Evolutionary conservation across 441 rosid species (phyloP).

Genomic region (Biscutella laevigata): DNA sequence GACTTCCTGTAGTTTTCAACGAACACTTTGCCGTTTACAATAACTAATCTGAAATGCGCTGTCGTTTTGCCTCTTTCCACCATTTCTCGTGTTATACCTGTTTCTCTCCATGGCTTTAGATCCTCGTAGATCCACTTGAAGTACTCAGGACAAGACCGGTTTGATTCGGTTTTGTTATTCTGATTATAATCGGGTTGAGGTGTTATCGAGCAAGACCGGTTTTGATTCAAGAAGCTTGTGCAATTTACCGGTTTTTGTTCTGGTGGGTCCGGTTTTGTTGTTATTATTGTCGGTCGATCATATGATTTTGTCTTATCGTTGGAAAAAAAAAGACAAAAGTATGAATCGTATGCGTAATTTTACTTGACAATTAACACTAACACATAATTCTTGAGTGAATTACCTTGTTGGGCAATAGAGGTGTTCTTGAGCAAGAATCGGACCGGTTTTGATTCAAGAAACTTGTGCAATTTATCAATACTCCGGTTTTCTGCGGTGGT

Average conservation of each 20-base stretch:
- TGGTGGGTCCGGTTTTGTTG: constrained; percentile 21
- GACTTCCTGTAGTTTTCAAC: constrained; percentile 45
- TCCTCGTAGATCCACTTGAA: constrained; percentile 86
- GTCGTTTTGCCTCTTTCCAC: constrained; percentile 42
- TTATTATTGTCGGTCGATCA: constrained; percentile 9
- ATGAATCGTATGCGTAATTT: too few relatives aligned
- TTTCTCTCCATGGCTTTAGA: constrained; percentile 57
- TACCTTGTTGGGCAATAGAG: constrained; percentile 12
- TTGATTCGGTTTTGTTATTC: constrained; percentile 11
- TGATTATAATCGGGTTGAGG: constrained; percentile 4
- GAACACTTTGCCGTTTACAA: constrained; percentile 43
- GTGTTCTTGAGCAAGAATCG: constrained; percentile 18
- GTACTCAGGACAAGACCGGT: constrained; percentile 50
- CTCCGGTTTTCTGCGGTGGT: constrained; percentile 14
- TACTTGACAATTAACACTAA: too few relatives aligned
- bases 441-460: constrained; percentile 21
- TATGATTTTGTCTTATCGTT: constrained; percentile 6
- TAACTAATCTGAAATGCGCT: constrained; percentile 53
- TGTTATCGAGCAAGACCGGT: constrained; percentile 9
- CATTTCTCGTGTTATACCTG: constrained; percentile 62
- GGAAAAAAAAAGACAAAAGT: not conserved
- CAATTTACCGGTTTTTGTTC: constrained; percentile 24
- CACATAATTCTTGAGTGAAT: too few relatives aligned
- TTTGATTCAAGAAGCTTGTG: constrained; percentile 14
- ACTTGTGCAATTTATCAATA: constrained; percentile 29